phyloP scores from a whole-genome alignment of 2,329 filamentous ascomycete species.

The Monilinia aucupariae region DNA sequence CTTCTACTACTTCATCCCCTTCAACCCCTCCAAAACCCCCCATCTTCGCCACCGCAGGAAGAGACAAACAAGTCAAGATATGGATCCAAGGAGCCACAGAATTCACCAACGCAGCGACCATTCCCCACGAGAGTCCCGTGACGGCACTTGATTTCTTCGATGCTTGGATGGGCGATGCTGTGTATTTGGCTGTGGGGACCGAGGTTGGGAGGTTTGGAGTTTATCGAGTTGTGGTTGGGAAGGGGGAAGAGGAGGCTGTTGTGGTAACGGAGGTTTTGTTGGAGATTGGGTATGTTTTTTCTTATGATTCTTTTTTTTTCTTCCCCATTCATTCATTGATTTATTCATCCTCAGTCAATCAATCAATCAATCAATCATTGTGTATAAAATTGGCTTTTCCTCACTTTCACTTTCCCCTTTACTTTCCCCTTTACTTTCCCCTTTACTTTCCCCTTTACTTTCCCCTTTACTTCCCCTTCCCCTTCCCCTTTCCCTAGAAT shows the following conservation, averaged over 20 bases:
- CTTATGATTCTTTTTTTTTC: neutral
- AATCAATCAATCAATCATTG: too few species aligned
- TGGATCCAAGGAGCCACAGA: constrained; percentile 45
- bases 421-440: neutral
- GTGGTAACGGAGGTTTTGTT: constrained; percentile 21
- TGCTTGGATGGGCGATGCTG: constrained; percentile 29
- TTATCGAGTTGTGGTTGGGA: constrained; percentile 17
- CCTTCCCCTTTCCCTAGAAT: too few species aligned
- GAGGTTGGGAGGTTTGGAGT: constrained; percentile 40
- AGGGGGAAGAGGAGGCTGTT: constrained; percentile 4
- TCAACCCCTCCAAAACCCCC: too few species aligned
- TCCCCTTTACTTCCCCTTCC: neutral
- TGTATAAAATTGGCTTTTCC: neutral
- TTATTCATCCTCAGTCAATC: too few species aligned
- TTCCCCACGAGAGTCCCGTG: constrained; percentile 52
- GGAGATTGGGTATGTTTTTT: constrained; percentile 3
- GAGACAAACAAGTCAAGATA: constrained; percentile 78
- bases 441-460: neutral
- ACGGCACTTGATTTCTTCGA: constrained; percentile 65
- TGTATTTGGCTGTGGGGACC: constrained; percentile 51
- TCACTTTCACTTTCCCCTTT: neutral
- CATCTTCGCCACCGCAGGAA: constrained; percentile 78
- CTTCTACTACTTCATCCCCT: too few species aligned
- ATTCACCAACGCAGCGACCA: constrained; percentile 41
- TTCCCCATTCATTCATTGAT: too few species aligned